Evolutionary conservation across 805 yeast genomes (phyloP).

Genomic region (Wickerhamomyces subpelliculosus): DNA sequence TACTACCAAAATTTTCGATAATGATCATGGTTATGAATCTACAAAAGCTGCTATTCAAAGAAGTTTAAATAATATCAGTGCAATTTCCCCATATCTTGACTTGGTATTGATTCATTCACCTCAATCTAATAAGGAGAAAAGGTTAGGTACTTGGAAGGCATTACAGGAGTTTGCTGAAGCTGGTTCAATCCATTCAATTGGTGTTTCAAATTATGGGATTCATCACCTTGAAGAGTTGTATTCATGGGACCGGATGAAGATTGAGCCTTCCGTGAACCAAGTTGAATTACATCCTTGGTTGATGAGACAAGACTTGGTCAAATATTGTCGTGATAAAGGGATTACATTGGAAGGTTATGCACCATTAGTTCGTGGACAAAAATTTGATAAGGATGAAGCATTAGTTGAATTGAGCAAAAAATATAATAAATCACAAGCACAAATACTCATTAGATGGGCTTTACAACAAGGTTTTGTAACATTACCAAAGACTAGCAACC

Average conservation of each 20-base stretch:
- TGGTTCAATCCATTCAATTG: conserved; percentile 58
- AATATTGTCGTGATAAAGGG: conserved; percentile 47
- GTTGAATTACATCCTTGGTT: conserved; percentile 84
- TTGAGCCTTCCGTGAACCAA: conserved; percentile 68
- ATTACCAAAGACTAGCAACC: conserved; percentile 56
- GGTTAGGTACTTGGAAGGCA: conserved; percentile 64
- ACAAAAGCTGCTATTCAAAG: conserved; percentile 51
- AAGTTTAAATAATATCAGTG: not conserved
- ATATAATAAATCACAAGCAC: conserved; percentile 47
- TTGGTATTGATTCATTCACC: conserved; percentile 66
- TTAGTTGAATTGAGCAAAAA: conserved; percentile 42
- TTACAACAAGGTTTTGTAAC: conserved; percentile 65
- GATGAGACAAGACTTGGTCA: conserved; percentile 56
- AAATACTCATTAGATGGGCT: conserved; percentile 68
- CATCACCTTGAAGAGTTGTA: conserved; percentile 55
- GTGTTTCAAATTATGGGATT: conserved; percentile 70
- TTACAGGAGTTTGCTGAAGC: conserved; percentile 63
- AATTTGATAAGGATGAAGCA: conserved; percentile 43
- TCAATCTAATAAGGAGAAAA: conserved; percentile 32
- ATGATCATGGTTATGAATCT: conserved; percentile 48
- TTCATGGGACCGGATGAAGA: conserved; percentile 43
- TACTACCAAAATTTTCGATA: conserved; percentile 67
- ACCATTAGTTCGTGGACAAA: conserved; percentile 64
- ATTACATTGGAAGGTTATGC: conserved; percentile 71
- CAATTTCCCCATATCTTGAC: conserved; percentile 50